Base-by-base conservation (phyloP, 2,329 filamentous ascomycete genomes). In the Lasiodiplodia citricola region DNA sequence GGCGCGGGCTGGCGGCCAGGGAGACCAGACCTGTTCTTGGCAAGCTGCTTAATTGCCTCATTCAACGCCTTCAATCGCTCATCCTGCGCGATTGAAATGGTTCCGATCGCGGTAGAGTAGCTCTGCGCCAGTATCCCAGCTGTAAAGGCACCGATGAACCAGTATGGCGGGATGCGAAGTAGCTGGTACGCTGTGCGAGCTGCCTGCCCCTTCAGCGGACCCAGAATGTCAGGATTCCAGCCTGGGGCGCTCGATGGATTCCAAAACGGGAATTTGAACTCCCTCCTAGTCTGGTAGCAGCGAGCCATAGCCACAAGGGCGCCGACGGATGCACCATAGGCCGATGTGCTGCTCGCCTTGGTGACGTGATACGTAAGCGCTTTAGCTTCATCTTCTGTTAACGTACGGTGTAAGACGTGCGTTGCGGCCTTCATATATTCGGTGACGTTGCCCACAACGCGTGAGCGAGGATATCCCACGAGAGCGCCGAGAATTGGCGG, bases 351-450 rank as follows among this genome's bases (percentile, higher is more conserved):
- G 41, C 82, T 72, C 5, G 76, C 74, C 52, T 80, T 76, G 25
- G 80, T 78, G 35, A 80, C 73, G 69, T 83, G 79, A 67, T 72
- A 79, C 13, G 81, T 79, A 14, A 84, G 72, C 0, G 81, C 81
- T 63, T 83, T 80, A 7, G 79, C 75, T 73, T 85, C 83, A 14
- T 81, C 78, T 23, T 78, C 74, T 6, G 75, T 76, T 14, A 83
- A 62, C 1, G 78, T 74, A 13, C 83, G 78, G 5, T 77, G 74
- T 11, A 84, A 67, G 14, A 79, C 73, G 37, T 74, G 50, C 47
- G 71, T 69, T 2, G 72, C 74, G 70, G 73, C 78, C 70, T 57
- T 73, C 74, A 70, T 75, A 73, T 63, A 68, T 14, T 74, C 62
- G 25, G 75, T 72, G 38, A 83, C 74, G 1, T 74, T 77, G 2